These are phyloP conservation scores for Suillus placidus DNA, from an alignment of 768 basidiomycete genomes.

Conservation along the genomic window DNA sequence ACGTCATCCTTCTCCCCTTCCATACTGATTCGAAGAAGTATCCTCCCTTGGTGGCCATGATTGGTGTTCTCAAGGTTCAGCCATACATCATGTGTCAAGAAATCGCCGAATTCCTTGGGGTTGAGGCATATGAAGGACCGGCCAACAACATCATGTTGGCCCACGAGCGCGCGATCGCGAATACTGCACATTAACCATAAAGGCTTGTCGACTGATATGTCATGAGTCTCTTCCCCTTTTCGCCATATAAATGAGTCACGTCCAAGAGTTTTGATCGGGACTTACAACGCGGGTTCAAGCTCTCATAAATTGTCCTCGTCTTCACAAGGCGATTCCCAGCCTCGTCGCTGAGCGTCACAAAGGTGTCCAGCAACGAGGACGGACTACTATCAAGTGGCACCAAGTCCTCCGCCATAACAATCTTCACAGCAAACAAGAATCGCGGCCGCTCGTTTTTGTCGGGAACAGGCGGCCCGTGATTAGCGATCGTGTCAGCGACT, in stretches of 20 bases:
- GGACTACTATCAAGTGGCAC: conserved; percentile 74
- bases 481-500: conserved; percentile 63
- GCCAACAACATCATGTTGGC: conserved; percentile 92
- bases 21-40: conserved; percentile 92
- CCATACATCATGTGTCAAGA: conserved; percentile 89
- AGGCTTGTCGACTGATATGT: conserved; percentile 90
- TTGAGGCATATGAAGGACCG: conserved; percentile 92
- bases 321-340: conserved; percentile 88
- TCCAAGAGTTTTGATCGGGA: conserved; percentile 14
- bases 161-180: conserved; percentile 85
- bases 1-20: conserved; percentile 99
- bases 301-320: conserved; percentile 95
- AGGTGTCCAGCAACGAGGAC: conserved; percentile 85
- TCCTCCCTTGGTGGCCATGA: conserved; percentile 60
- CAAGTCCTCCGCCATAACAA: conserved; percentile 89
- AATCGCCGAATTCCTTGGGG: conserved; percentile 84
- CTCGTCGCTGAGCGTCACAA: conserved; percentile 93
- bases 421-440: conserved; percentile 92
- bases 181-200: conserved; percentile 97
- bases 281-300: conserved; percentile 86
- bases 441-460: conserved; percentile 66
- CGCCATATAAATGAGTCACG: conserved; percentile 12
- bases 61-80: conserved; percentile 75
- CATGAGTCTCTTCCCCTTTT: conserved; percentile 96
- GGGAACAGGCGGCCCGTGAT: conserved; percentile 67